Base-by-base conservation (phyloP, 1,284 basidiomycete species). In the Baeospora myosura region DNA sequence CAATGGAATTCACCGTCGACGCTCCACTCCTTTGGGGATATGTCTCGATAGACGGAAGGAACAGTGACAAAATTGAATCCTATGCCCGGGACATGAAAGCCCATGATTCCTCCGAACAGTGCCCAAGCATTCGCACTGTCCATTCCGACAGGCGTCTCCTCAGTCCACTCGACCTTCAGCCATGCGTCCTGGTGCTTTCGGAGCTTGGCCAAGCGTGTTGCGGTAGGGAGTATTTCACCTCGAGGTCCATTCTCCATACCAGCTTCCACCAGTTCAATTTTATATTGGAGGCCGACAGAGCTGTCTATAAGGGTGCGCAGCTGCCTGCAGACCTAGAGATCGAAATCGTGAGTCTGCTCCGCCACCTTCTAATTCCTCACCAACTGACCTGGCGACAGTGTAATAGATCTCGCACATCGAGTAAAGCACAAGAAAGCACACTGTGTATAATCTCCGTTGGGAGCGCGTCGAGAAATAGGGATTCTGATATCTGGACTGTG, bases 71-170 rank as follows among this genome's bases (percentile, higher is more conserved):
- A 53, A n/a, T 0, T 24, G 28, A 29, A 57, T 45, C 12, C n/a
- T n/a, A n/a, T n/a, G n/a, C n/a, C n/a, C n/a, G n/a, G n/a, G n/a
- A n/a, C 30, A 35, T 46, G 43, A 0, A 49, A 40, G 10, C 33
- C 48, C 1, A 55, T 31, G 2, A 55, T 48, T 33, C 49, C 51
- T 14, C 53, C 49, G 2, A 48, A 36, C 20, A 55, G 41, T 14
- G 52, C 53, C 53, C 53, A 55, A 28, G 45, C 25, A 18, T 26
- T 40, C 14, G 41, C 31, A 26, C n/a, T 11, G 11, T 8, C 24
- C 18, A 42, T 31, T 4, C 36, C 18, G 21, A 30, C 37, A 11
- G 29, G 44, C 20, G 40, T 31, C 24, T 20, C 5, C 23, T 12
- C 10, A 32, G 33, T 38, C 42, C 42, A 46, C 22, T 38, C 24